Percentiles rank a stretch among this genome's conserved stretches.
These are phyloP conservation scores for Stemphylium lycopersici DNA, from an alignment of 2,329 filamentous ascomycete genomes.

Conservation along the genomic window DNA sequence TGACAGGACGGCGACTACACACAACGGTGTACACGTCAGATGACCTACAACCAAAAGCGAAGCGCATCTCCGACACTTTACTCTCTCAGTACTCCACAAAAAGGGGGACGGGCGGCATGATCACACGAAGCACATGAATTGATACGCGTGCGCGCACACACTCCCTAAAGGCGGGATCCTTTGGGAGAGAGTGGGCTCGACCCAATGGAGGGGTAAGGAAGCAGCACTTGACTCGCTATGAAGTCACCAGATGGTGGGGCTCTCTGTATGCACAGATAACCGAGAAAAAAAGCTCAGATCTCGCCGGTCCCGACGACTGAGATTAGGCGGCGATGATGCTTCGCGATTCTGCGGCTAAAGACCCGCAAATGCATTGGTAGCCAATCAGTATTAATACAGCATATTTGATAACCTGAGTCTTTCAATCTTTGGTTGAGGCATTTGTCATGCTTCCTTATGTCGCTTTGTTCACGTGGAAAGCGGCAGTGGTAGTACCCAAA, in stretches of 20 bases:
- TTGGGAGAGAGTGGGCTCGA: slow-evolving; percentile 2
- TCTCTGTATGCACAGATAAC: slow-evolving; percentile 12
- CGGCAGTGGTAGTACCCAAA: neutral
- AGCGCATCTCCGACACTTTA: neutral
- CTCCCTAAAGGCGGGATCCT: slow-evolving; percentile 5
- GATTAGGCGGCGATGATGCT: slow-evolving; percentile 9
- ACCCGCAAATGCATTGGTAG: slow-evolving; percentile 7
- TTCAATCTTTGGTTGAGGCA: neutral
- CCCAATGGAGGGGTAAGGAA: slow-evolving; percentile 18
- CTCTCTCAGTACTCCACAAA: neutral
- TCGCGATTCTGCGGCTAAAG: slow-evolving; percentile 12
- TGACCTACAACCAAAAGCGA: neutral
- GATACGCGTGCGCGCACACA: slow-evolving; percentile 7
- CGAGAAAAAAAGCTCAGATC: slow-evolving; percentile 16
- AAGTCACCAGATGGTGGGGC: slow-evolving; percentile 22
- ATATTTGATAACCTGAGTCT: slow-evolving; percentile 11
- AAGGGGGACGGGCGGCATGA: slow-evolving; percentile 1
- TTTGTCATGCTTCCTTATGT: slow-evolving; percentile 12
- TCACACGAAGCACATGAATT: neutral
- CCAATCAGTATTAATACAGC: slow-evolving; percentile 23
- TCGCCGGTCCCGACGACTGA: slow-evolving; percentile 10
- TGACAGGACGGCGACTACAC: slow-evolving; percentile 11
- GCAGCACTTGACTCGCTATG: slow-evolving; percentile 11
- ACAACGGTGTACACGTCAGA: neutral
- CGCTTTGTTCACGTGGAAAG: neutral